Conservation (phyloP, 164 flowering plant species). For the Umbellularia californica region DNA sequence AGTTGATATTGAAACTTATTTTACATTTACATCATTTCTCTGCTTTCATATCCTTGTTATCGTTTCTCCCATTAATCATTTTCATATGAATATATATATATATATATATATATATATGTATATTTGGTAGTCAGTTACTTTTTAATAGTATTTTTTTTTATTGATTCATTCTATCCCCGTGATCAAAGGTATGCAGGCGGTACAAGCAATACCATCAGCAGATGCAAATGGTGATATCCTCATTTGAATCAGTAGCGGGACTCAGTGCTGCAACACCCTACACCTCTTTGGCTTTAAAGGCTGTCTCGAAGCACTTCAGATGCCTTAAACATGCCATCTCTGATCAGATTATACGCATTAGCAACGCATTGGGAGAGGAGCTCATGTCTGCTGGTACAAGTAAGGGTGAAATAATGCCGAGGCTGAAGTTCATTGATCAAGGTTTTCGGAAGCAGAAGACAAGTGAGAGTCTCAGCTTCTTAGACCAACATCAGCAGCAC, state of each 20-base stretch:
- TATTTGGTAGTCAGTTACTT: no score
- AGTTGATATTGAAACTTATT: no score
- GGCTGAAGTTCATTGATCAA: constrained; percentile 37
- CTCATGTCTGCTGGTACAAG: constrained; percentile 31
- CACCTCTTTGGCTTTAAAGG: constrained; percentile 52
- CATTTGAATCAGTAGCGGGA: constrained; percentile 81
- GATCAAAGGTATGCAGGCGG: constrained; percentile 61
- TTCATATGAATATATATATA: no score
- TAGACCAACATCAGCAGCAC: constrained; percentile 46
- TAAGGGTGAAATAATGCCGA: constrained; percentile 30
- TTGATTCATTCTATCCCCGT: neutral
- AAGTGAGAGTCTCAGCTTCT: constrained; percentile 28
- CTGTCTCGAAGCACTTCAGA: constrained; percentile 59
- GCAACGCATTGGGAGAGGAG: constrained; percentile 57
- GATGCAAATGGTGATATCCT: constrained; percentile 77
- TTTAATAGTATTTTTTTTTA: neutral
- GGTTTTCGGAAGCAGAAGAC: constrained; percentile 32
- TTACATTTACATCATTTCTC: no score
- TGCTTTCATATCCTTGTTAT: no score
- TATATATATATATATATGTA: no score
- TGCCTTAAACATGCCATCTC: constrained; percentile 55
- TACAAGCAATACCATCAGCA: constrained; percentile 82
- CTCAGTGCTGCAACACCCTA: constrained; percentile 76
- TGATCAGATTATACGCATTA: constrained; percentile 44
- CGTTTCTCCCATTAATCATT: no score